These are phyloP conservation scores for Rhodosorus marinus DNA, from an alignment of 23 red algal species.

Conservation along the genomic window DNA sequence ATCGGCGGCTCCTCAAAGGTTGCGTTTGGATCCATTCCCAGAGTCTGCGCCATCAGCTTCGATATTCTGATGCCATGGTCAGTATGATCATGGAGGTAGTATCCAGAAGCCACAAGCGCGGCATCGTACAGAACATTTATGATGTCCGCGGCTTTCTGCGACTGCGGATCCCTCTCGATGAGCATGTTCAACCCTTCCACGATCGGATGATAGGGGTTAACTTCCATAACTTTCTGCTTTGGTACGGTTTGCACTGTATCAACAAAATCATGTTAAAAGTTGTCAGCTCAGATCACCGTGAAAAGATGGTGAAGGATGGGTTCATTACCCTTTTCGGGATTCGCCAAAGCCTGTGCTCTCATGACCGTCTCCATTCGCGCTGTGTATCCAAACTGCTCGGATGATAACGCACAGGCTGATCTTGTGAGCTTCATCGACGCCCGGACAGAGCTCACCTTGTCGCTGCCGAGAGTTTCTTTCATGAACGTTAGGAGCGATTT, in stretches of 20 bases:
- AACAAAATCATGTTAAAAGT: not conserved
- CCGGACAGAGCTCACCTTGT: not conserved
- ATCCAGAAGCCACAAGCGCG: conserved; percentile 4
- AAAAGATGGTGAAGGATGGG: too few relatives aligned
- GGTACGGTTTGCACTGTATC: not conserved
- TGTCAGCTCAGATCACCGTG: too few relatives aligned
- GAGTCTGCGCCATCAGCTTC: too few relatives aligned
- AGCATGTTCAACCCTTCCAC: not conserved
- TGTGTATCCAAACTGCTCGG: conserved; percentile 1
- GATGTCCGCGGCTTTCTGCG: not conserved
- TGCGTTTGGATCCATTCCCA: too few relatives aligned
- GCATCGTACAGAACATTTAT: conserved; percentile 4
- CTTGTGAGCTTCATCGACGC: not conserved
- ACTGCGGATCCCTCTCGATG: not conserved
- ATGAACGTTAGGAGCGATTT: conserved; percentile 3
- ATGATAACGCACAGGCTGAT: conserved; percentile 1
- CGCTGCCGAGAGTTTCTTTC: not conserved
- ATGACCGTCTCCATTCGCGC: conserved; percentile 7
- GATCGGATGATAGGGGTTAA: conserved; percentile 11
- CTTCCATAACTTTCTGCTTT: conserved; percentile 5
- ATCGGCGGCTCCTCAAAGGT: too few relatives aligned
- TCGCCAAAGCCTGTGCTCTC: conserved; percentile 11
- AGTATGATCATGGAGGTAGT: too few relatives aligned
- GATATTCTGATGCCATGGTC: too few relatives aligned
- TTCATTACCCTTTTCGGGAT: conserved; percentile 26